These are phyloP conservation scores for Leptographium flavum DNA, from an alignment of 2,329 filamentous ascomycete species.

Conservation along the genomic window DNA sequence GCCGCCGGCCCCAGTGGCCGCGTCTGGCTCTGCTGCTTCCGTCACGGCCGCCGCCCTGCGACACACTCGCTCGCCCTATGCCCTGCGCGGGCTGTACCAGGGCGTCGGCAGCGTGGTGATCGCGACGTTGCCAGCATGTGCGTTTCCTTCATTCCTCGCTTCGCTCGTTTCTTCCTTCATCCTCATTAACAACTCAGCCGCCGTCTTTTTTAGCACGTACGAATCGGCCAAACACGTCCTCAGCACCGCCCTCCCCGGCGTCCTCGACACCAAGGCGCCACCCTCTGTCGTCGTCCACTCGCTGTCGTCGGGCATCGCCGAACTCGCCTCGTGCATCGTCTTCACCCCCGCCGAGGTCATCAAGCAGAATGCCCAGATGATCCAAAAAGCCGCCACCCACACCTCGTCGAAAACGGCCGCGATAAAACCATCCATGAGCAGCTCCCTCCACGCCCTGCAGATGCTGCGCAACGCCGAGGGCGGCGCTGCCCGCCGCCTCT, in stretches of 20 bases:
- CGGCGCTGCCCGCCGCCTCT: slow-evolving; percentile 41
- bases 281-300: slow-evolving; percentile 60
- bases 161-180: neutral
- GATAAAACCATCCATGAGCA: slow-evolving; percentile 18
- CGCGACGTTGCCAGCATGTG: slow-evolving; percentile 77
- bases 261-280: slow-evolving; percentile 18
- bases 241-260: slow-evolving; percentile 28
- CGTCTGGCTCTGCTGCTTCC: neutral
- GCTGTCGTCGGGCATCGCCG: slow-evolving; percentile 58
- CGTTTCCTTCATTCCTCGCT: slow-evolving; percentile 7
- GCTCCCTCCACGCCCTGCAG: slow-evolving; percentile 33
- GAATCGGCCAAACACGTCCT: slow-evolving; percentile 59
- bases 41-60: neutral
- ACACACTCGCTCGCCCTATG: slow-evolving; percentile 21
- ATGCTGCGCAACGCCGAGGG: slow-evolving; percentile 32
- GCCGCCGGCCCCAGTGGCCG: neutral
- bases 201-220: slow-evolving; percentile 83
- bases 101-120: slow-evolving; percentile 75
- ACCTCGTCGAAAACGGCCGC: neutral
- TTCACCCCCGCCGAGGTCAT: slow-evolving; percentile 81
- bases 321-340: slow-evolving; percentile 74
- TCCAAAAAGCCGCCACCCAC: slow-evolving; percentile 22
- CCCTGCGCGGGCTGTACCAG: slow-evolving; percentile 67
- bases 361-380: slow-evolving; percentile 88
- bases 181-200: slow-evolving; percentile 33